Percentiles rank a stretch among this genome's conserved stretches.
Evolutionary conservation across 805 yeast genomes (phyloP).

Genomic region (Saitoella complicata): DNA sequence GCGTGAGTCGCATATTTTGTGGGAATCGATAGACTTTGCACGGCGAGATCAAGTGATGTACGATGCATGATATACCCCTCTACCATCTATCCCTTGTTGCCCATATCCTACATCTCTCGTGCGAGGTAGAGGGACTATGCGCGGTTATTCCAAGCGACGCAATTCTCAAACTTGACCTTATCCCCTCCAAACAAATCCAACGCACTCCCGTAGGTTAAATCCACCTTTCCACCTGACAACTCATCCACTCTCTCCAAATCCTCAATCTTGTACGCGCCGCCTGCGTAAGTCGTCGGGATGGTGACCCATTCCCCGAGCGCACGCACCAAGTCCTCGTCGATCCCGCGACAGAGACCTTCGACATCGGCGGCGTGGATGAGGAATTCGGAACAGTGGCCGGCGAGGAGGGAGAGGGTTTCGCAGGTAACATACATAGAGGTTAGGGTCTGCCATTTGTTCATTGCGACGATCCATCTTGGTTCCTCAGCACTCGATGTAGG

Average conservation of each 20-base stretch:
- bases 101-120: too few relatives aligned
- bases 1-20: too few relatives aligned
- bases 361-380: slow-evolving; percentile 97
- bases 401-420: slow-evolving; percentile 37
- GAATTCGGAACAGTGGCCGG: slow-evolving; percentile 66
- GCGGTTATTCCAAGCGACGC: slow-evolving; percentile 54
- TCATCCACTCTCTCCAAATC: slow-evolving; percentile 53
- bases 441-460: slow-evolving; percentile 91
- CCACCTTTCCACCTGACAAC: slow-evolving; percentile 70
- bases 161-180: slow-evolving; percentile 58
- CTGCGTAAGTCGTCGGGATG: slow-evolving; percentile 81
- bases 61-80: too few relatives aligned
- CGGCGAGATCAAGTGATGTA: too few relatives aligned
- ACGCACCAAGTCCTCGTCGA: slow-evolving; percentile 62
- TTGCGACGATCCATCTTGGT: slow-evolving; percentile 78
- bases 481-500: slow-evolving; percentile 12
- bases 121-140: slow-evolving; percentile 27
- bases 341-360: slow-evolving; percentile 89
- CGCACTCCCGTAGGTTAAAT: slow-evolving; percentile 83
- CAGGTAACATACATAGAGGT: slow-evolving; percentile 44
- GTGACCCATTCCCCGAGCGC: slow-evolving; percentile 64
- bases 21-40: too few relatives aligned
- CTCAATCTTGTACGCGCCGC: slow-evolving; percentile 67
- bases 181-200: slow-evolving; percentile 89
- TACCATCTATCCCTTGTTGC: too few relatives aligned